Base-by-base conservation (phyloP, 495 filamentous ascomycete species). In the Penicillium canariense region DNA sequence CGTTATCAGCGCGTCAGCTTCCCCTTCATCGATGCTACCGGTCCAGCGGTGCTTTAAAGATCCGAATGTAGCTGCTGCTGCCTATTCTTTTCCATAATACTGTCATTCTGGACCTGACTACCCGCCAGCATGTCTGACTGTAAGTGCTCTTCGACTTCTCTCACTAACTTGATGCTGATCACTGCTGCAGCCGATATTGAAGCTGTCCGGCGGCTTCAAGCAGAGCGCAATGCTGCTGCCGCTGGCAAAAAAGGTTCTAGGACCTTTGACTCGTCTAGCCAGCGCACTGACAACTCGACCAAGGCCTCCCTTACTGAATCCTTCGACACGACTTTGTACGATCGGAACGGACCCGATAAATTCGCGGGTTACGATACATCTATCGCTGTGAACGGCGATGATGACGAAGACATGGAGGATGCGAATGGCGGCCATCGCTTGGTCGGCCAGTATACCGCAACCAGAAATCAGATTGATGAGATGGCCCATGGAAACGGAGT, bases 371-470 rank as follows among this genome's bases (percentile, higher is more conserved):
- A 97, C 71, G 87, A 92, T 67, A 87, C 81, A 1, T 90, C 90
- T 17, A 94, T 99, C 59, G 87, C 94, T 34, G 82, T 83, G 10
- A 85, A 84, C 70, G 89, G 85, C 67, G 87, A 84, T 32, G 91
- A 95, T 63, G 90, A 48, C 18, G 46, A 91, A 58, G 91, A 91
- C 31, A 90, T 89, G 74, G 79, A 81, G 42, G 91, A 91, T 82
- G 84, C 77, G 57, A 86, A 90, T 66, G 84, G 74, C 58, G 85
- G 79, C 49, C 83, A 88, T 65, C 83, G 87, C 61, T 77, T 99
- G 54, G 91, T 97, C 26, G 95, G 92, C 53, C 95, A 99, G 72
- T 99, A 97, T 72, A 99, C 95, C 11, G 95, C 95, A 17, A 90
- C 91, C 14, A 84, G 82, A 60, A 83, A 85, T 48, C 89, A 96